phyloP scores from a whole-genome alignment of 2,329 filamentous ascomycete species.

The Albophoma yamanashiensis region DNA sequence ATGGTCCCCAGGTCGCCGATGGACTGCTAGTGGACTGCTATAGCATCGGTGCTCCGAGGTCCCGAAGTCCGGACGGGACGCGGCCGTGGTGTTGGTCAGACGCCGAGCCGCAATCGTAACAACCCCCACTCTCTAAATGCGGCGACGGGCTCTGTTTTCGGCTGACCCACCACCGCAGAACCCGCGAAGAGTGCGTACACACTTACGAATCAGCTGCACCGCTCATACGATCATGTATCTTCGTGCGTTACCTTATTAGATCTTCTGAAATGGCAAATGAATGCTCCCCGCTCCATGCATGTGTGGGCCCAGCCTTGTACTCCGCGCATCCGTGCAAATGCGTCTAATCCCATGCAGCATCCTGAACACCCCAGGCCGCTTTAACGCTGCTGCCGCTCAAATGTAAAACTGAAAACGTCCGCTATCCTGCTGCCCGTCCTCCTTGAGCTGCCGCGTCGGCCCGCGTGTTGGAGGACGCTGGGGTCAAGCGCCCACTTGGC shows the following conservation, averaged over 20 bases:
- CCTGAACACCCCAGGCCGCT: neutral
- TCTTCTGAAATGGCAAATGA: too few relatives aligned
- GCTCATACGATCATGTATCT: too few relatives aligned
- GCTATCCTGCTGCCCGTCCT: constrained; percentile 1
- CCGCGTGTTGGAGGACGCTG: constrained; percentile 26
- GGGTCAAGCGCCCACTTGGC: constrained; percentile 25
- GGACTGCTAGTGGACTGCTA: neutral
- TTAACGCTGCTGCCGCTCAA: constrained; percentile 11
- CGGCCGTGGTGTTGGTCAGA: neutral
- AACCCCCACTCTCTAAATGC: too few relatives aligned
- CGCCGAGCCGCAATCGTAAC: too few relatives aligned
- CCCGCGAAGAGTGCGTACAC: too few relatives aligned
- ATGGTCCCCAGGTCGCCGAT: neutral
- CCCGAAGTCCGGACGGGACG: neutral
- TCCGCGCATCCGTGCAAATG: neutral
- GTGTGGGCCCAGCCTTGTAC: neutral
- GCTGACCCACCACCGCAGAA: too few relatives aligned
- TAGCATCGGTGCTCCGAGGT: neutral
- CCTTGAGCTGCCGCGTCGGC: constrained; percentile 5
- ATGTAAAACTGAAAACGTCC: constrained; percentile 26
- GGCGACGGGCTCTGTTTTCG: too few relatives aligned
- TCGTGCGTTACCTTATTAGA: too few relatives aligned
- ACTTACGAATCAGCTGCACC: too few relatives aligned
- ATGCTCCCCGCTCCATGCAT: too few relatives aligned
- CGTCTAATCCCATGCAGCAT: neutral